Evolutionary conservation across 768 basidiomycete species (phyloP), one percentile per base, ranked within the genome.

Genomic region (Plicaturopsis crispa): DNA sequence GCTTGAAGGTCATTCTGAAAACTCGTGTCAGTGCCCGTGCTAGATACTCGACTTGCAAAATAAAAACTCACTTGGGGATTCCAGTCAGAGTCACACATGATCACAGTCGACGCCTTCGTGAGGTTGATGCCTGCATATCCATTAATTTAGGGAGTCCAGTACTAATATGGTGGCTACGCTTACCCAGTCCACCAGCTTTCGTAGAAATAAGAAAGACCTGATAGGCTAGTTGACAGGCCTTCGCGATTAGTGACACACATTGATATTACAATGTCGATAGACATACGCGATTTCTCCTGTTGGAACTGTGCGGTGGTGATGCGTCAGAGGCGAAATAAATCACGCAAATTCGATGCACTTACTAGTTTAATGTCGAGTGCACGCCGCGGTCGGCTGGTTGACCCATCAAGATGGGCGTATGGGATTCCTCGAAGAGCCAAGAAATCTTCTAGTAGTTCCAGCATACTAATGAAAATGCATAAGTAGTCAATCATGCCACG

Each of bases 1-100:
- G 87, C 87, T 58, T 89, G 86, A 5, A 89, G 60, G 54, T 90
- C 87, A 53, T 85, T 88, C 55, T 87, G 44, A 56, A 59, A 13
- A 41, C 36, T 19, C n/a, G n/a, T n/a, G n/a, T n/a, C n/a, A 49
- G 44, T n/a, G n/a, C n/a, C n/a, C n/a, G 8, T 18, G 3, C 14
- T 13, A 24, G 12, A 60, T 60, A 42, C 65, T 65, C 56, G 56
- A 61, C 39, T 57, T 57, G 33, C 55, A 59, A 45, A 61, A 36
- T 3, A 21, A n/a, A n/a, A n/a, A n/a, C 43, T 22, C 37, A 54
- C 54, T 38, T 57, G 73, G 12, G 76, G 76, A 53, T 78, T 78
- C 75, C 76, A 78, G 33, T 76, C 75, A 0, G 68, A 72, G 54
- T 89, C 86, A 46, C 80, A 83, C 69, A 89, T 82, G 52, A 88